Percentiles rank a stretch among this genome's conserved stretches.
Evolutionary conservation across 75 land plant species (phyloP).

Genomic region (Selaginella tamariscina): DNA sequence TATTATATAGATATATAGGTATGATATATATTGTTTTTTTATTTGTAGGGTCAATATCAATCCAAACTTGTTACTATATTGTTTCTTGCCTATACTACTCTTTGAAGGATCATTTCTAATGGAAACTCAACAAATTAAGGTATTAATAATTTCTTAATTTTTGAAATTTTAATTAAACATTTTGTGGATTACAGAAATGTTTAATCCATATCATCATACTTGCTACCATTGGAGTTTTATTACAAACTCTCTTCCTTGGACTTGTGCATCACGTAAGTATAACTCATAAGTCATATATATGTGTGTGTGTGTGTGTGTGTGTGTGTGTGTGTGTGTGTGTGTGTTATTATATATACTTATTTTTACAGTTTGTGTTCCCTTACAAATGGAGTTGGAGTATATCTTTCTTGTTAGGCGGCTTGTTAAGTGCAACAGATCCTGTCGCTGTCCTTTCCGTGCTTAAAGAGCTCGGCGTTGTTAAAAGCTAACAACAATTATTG

Average conservation of each 20-base stretch:
- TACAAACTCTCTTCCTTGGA: background rate
- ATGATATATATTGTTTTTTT: slow-evolving; percentile 5
- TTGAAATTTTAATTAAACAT: background rate
- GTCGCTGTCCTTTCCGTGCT: slow-evolving; percentile 89
- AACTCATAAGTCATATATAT: background rate
- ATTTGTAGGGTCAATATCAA: slow-evolving; percentile 75
- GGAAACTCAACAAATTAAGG: slow-evolving; percentile 99
- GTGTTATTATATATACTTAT: background rate
- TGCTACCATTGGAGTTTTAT: background rate
- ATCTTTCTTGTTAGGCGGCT: slow-evolving; percentile 84
- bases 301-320: background rate
- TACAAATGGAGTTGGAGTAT: slow-evolving; percentile 89
- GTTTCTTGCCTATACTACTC: slow-evolving; percentile 93
- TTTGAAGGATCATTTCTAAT: slow-evolving; percentile 96
- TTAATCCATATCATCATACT: background rate
- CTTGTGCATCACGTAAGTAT: background rate
- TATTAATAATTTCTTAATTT: slow-evolving; percentile 15
- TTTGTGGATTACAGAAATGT: background rate
- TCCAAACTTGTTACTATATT: slow-evolving; percentile 63
- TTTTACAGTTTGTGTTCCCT: slow-evolving; percentile 56
- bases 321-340: background rate
- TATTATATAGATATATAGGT: background rate
- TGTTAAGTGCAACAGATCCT: slow-evolving; percentile 97
- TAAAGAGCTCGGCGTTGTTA: slow-evolving; percentile 94
- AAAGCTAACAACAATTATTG: slow-evolving; percentile 92